Base-by-base conservation (phyloP, 768 basidiomycete species). In the Boletus huronensis region DNA sequence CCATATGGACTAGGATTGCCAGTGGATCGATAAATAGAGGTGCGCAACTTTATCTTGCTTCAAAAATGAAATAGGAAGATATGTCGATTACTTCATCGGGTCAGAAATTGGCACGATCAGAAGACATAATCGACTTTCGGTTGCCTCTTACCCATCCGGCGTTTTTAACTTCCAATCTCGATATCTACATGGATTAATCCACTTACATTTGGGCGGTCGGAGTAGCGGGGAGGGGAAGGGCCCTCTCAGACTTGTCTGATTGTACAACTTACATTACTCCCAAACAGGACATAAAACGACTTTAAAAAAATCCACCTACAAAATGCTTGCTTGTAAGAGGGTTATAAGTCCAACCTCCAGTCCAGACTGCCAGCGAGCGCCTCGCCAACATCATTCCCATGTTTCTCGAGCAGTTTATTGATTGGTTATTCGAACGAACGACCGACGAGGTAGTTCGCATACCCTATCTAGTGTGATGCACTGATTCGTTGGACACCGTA, bases 371-470 rank as follows among this genome's bases (percentile, higher is more conserved):
- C 19, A 31, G 13, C 14, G 7, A 21, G 5, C 2, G n/a, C 28
- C n/a, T 19, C 7, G 28, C n/a, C 11, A 6, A 13, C 5, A 19
- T 11, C 9, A 16, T 32, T n/a, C 6, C 47, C n/a, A 48, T 53
- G 52, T 47, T 32, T 19, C 21, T 53, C 21, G 14, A 40, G 7
- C 11, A 13, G 6, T 39, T 48, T 13, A 19, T 39, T 31, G 11
- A 48, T 23, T 53, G 52, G 52, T 38, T 48, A 17, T 53, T 53
- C 38, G 45, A 23, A n/a, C 40, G 45, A 38, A 26, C 44, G 7
- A 39, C 32, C 2, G 13, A 39, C 10, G 16, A 53, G 45, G 52
- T 53, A 40, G 17, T 14, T 32, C 17, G 5, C 14, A 26, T 39
- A 1, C 4, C n/a, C 8, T n/a, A 19, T 23, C 32, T 13, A 13